Evolutionary conservation across 805 yeast genomes (phyloP), one percentile per base, ranked within the genome.

Genomic region (Suhomyces sp.): DNA sequence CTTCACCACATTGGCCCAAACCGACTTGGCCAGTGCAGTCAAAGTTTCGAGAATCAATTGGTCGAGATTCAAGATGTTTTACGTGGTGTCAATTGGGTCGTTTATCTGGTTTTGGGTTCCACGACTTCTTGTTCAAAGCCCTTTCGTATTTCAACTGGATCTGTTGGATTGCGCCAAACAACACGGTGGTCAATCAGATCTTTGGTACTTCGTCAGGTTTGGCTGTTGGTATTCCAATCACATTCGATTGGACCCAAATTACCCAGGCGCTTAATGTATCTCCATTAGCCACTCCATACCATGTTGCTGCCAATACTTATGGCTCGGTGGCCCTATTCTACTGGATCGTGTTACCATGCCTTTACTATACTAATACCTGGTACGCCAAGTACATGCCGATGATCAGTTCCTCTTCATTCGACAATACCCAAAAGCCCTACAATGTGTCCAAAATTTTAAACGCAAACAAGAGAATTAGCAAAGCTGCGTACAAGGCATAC

Each of bases 31-130:
- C 10, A 56, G 50, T 4, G 47, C 50, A 21, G 48, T 56, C 44
- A 40, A 39, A 3, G 44, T 52, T n/a, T 43, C 50, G n/a, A 57
- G 54, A 8, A 48, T 59, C 35, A 57, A 53, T 31, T 60, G 64
- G 63, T 56, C 53, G 39, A 54, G 56, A 27, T 57, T 51, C 55
- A 52, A 50, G 49, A 60, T 61, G 58, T 61, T 61, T 39, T 54
- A 49, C 43, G 43, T 53, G 17, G 59, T 55, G 4, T 54, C 57
- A 8, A 41, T 43, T 12, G 46, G 29, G 4, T 60, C 67, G n/a
- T 67, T 66, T 43, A 8, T 66, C 1, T 67, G 60, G 53, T 60
- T 52, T 48, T 67, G 72, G 72, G 47, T 67, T n/a, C 71, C 71
- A n/a, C 2, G 55, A 64, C 46, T 66, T 62, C 47, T 50, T 67